Evolutionary conservation across 352 stramenopile genomes (phyloP).

Genomic region (Pythium rhizo-oryzae): DNA sequence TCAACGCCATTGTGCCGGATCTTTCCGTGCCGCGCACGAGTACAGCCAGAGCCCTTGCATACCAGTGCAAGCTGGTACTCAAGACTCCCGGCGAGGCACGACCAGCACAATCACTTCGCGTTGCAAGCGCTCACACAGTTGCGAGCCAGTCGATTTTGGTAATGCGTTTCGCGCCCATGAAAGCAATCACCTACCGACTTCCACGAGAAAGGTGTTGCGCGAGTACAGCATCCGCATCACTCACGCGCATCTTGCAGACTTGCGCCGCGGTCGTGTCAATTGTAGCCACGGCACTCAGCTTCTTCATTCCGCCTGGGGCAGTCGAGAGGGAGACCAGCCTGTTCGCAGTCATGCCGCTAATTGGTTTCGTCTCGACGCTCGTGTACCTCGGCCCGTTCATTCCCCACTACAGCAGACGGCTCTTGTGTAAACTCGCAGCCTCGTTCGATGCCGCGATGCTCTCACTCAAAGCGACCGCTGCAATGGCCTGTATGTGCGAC

Average conservation of each 20-base stretch:
- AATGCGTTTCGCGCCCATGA: background rate
- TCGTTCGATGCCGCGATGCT: background rate
- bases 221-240: no score
- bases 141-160: background rate
- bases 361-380: background rate
- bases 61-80: background rate
- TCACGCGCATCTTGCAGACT: no score
- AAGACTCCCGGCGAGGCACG: no score
- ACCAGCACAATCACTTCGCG: background rate
- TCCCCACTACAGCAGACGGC: background rate
- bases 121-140: background rate
- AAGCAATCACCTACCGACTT: background rate
- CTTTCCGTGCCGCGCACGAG: background rate
- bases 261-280: background rate
- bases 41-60: background rate
- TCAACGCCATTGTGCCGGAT: background rate
- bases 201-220: no score
- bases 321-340: no score
- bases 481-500: background rate
- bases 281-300: background rate
- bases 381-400: background rate
- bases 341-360: no score
- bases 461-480: background rate
- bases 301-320: no score
- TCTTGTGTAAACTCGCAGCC: background rate